Evolutionary conservation across 1,139 yeast genomes (phyloP).

Genomic region (Trichomonascaceae sp.): DNA sequence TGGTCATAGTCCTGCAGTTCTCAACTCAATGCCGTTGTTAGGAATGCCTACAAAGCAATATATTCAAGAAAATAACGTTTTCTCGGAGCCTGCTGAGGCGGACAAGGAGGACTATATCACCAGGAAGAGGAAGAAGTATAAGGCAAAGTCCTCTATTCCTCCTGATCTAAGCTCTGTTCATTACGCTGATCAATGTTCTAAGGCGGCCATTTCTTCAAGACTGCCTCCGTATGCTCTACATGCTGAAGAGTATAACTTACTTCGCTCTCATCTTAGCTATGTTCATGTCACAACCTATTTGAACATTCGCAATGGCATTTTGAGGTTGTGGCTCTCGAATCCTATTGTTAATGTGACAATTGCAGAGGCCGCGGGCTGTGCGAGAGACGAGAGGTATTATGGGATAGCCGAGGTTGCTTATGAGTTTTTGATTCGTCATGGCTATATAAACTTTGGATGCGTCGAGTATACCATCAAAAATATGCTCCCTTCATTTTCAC

Average conservation of each 20-base stretch:
- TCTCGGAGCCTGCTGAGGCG: slow-evolving; percentile 6
- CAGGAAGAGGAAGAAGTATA: slow-evolving; percentile 26
- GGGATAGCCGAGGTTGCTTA: slow-evolving; percentile 39
- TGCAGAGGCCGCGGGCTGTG: slow-evolving; percentile 41
- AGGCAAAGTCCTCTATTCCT: slow-evolving; percentile 37
- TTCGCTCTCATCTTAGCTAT: slow-evolving; percentile 32
- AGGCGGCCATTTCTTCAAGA: slow-evolving; percentile 39
- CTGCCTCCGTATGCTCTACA: slow-evolving; percentile 35
- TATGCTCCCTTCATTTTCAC: slow-evolving; percentile 14
- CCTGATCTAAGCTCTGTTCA: slow-evolving; percentile 32
- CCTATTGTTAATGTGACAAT: slow-evolving; percentile 38
- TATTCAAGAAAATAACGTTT: background rate
- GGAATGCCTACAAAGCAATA: background rate
- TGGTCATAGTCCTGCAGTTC: background rate
- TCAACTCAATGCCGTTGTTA: background rate
- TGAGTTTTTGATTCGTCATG: slow-evolving; percentile 38
- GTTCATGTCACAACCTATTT: slow-evolving; percentile 39
- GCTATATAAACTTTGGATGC: slow-evolving; percentile 41
- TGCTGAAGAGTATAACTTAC: slow-evolving; percentile 33
- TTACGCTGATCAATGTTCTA: slow-evolving; percentile 37
- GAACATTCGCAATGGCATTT: slow-evolving; percentile 38
- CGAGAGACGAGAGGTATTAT: slow-evolving; percentile 36
- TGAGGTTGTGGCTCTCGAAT: slow-evolving; percentile 40
- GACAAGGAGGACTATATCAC: slow-evolving; percentile 12
- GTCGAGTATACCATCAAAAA: slow-evolving; percentile 28